Base-by-base conservation (phyloP, 495 filamentous ascomycete species). In the Podospora australis region DNA sequence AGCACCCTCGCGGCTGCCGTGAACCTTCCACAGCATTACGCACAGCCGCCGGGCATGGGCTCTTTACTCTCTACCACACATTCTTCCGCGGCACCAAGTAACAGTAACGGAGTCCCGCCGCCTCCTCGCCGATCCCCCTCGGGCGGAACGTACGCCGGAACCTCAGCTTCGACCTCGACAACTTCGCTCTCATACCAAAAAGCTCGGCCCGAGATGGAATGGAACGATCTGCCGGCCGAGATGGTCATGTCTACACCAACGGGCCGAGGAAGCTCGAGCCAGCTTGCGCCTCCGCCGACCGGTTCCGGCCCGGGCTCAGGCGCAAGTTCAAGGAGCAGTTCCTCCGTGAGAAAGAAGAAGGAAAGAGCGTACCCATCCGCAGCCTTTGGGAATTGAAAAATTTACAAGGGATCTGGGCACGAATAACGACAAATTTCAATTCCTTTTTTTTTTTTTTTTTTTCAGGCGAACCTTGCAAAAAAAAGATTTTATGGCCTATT, bases 211-310 rank as follows among this genome's bases (percentile, higher is more conserved):
- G 69, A 72, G 19, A 68, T 56, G n/a, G 76, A 79, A 54, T 79
- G 76, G 76, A 79, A 79, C 55, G 76, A 79, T 48, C 48, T 79
- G 6, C 76, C 76, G 1, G 59, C 66, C 4, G 75, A 79, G 16
- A 77, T 79, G 71, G 64, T 72, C 11, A 26, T 22, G 14, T 39
- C 49, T 9, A 36, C 54, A 8, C 35, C 26, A 9, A 43, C 39
- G 3, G 39, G 52, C 10, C 30, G 52, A 39, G 28, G 35, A 16
- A 19, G 42, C 28, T 23, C 22, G 7, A 19, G 42, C 28, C 24
- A 23, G 7, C 38, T 56, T 6, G 17, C 20, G 14, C 36, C 42
- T n/a, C 34, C 13, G 48, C 28, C 39, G 52, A 5, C 13, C 13
- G 21, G 21, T 2, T 13, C 38, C 2, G 41, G 29, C 6, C 45